A percentile compares a stretch with the other conserved stretches of the same genome.
Conservation (phyloP, 495 filamentous ascomycete genomes). For the Chaetomium fimeti region DNA sequence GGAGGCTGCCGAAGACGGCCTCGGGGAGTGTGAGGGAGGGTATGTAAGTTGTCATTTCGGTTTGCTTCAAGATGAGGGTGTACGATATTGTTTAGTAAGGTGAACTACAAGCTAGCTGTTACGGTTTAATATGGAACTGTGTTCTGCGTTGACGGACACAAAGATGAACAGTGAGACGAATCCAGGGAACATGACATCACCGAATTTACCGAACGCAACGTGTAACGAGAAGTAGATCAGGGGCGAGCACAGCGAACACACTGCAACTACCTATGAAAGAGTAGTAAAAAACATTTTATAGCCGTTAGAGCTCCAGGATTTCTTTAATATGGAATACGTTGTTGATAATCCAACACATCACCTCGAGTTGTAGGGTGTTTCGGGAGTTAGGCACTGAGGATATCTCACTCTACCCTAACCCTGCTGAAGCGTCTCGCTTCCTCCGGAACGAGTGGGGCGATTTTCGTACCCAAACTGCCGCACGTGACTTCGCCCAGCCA, state of each 20-base stretch:
- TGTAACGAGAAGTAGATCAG: no score
- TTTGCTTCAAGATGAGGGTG: background rate
- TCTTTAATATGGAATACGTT: no score
- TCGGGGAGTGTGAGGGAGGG: conserved; percentile 63
- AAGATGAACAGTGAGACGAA: background rate
- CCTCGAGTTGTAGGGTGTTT: no score
- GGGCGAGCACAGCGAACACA: no score
- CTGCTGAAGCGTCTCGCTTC: background rate
- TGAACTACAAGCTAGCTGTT: background rate
- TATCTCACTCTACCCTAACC: background rate
- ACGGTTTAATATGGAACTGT: background rate
- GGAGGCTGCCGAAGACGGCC: conserved; percentile 61
- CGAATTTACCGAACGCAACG: background rate
- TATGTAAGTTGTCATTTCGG: conserved; percentile 66
- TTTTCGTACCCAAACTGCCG: no score
- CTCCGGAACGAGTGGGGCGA: no score
- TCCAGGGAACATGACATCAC: background rate
- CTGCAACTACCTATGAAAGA: no score
- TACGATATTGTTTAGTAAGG: background rate
- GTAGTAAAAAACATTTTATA: no score
- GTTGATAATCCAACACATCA: no score
- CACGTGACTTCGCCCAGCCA: conserved; percentile 17
- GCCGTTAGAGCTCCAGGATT: no score
- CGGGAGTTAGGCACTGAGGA: no score
- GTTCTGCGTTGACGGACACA: background rate